A percentile compares a stretch with the other conserved stretches of the same genome.
Evolutionary conservation across 2,329 filamentous ascomycete species (phyloP).

Genomic region (Aspergillus amoenus): DNA sequence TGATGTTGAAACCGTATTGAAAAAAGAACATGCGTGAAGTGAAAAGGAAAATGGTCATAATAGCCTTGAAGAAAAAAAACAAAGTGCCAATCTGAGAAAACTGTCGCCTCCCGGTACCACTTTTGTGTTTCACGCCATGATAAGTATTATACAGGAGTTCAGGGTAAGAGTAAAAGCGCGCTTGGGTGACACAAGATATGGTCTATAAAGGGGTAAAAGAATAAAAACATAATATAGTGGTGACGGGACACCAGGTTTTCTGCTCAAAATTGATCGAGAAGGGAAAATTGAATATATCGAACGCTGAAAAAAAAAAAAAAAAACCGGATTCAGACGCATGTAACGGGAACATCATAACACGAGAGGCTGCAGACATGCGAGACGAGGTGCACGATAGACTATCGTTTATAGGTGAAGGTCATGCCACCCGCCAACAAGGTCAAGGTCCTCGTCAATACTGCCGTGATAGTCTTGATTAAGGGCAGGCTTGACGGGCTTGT

Average conservation of each 20-base stretch:
- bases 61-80: slow-evolving; percentile 4
- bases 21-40: slow-evolving; percentile 7
- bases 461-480: slow-evolving; percentile 50
- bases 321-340: slow-evolving; percentile 10
- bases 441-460: slow-evolving; percentile 66
- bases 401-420: slow-evolving; percentile 59
- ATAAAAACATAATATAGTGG: slow-evolving; percentile 8
- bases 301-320: not conserved
- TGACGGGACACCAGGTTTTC: slow-evolving; percentile 3
- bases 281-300: slow-evolving; percentile 6
- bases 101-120: slow-evolving; percentile 15
- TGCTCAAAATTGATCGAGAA: slow-evolving; percentile 2
- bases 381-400: not conserved
- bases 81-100: slow-evolving; percentile 15
- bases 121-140: slow-evolving; percentile 20
- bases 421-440: slow-evolving; percentile 94
- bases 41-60: not conserved
- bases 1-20: slow-evolving; percentile 15
- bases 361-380: slow-evolving; percentile 15
- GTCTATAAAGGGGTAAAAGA: slow-evolving; percentile 19
- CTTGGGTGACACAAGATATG: slow-evolving; percentile 14
- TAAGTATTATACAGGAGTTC: slow-evolving; percentile 24
- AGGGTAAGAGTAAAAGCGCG: slow-evolving; percentile 16
- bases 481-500: slow-evolving; percentile 32
- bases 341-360: slow-evolving; percentile 20